Evolutionary conservation across 352 stramenopile genomes (phyloP).

Genomic region (Salisapilia sapeloensis): DNA sequence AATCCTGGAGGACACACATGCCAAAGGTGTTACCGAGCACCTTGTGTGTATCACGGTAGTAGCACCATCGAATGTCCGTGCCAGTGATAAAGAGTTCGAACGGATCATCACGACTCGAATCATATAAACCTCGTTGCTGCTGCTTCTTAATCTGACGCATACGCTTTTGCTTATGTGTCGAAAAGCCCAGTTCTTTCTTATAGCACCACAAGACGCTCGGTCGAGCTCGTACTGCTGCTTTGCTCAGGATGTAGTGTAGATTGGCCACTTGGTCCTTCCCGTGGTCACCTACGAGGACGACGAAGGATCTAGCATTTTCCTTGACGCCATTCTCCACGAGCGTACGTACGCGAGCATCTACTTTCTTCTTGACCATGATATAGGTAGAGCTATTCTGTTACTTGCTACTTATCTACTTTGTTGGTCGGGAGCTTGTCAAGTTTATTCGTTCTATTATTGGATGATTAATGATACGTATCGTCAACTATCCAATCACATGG

Average conservation of each 20-base stretch:
- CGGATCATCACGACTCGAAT: conserved; percentile 85
- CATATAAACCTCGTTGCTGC: conserved; percentile 86
- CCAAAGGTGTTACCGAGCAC: conserved; percentile 97
- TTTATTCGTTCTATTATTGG: too few relatives aligned
- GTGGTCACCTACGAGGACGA: conserved; percentile 98
- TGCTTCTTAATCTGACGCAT: conserved; percentile 93
- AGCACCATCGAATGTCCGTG: conserved; percentile 98
- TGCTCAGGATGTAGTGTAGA: conserved; percentile 96
- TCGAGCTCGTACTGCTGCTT: conserved; percentile 87
- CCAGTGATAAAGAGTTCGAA: conserved; percentile 99
- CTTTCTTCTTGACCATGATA: conserved; percentile 99
- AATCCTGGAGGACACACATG: conserved; percentile 98
- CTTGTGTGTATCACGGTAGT: conserved; percentile 99
- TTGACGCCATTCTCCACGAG: conserved; percentile 96
- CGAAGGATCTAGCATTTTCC: conserved; percentile 91
- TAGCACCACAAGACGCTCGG: conserved; percentile 99
- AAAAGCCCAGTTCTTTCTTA: conserved; percentile 99
- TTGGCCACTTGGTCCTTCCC: conserved; percentile 99
- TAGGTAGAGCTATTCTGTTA: too few relatives aligned
- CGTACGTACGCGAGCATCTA: conserved; percentile 94
- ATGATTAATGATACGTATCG: too few relatives aligned
- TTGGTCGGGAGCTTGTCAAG: too few relatives aligned
- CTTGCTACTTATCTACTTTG: too few relatives aligned
- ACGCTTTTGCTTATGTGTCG: conserved; percentile 90
- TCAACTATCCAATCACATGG: too few relatives aligned